A percentile compares a stretch with the other conserved stretches of the same genome.
phyloP scores from a whole-genome alignment of 2,329 filamentous ascomycete species.

The Magnaporthiopsis poae region DNA sequence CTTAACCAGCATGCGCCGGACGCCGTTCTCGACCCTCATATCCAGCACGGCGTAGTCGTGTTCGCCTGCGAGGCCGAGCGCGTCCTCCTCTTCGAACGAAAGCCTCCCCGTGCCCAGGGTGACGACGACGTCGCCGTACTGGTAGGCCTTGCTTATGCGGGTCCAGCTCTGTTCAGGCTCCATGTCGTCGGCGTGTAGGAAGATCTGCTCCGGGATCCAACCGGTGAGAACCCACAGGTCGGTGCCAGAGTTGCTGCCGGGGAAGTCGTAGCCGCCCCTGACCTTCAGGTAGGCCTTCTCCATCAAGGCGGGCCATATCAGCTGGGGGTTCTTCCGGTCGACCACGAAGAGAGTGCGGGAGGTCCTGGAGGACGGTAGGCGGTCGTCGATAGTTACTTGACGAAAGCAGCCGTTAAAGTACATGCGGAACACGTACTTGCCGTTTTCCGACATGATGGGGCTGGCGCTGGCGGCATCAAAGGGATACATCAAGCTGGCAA shows the following conservation, averaged over 20 bases:
- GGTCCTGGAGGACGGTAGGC: slow-evolving; percentile 67
- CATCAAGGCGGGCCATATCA: slow-evolving; percentile 83
- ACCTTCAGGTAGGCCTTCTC: slow-evolving; percentile 97
- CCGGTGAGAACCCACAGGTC: slow-evolving; percentile 87
- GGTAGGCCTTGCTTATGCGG: slow-evolving; percentile 64
- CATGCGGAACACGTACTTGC: slow-evolving; percentile 84
- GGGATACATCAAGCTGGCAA: slow-evolving; percentile 63
- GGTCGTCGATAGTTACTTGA: slow-evolving; percentile 79
- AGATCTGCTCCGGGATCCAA: slow-evolving; percentile 94
- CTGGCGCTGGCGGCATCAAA: slow-evolving; percentile 49
- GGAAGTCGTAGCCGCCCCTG: slow-evolving; percentile 91
- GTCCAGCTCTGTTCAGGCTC: slow-evolving; percentile 69
- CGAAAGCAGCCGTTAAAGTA: slow-evolving; percentile 93
- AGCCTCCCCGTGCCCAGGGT: slow-evolving; percentile 85
- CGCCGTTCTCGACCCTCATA: slow-evolving; percentile 52
- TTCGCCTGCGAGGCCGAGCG: slow-evolving; percentile 73
- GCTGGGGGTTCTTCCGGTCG: slow-evolving; percentile 68
- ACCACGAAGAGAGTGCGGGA: slow-evolving; percentile 74
- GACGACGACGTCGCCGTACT: slow-evolving; percentile 70
- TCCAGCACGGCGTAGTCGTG: slow-evolving; percentile 91
- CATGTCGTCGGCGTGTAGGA: slow-evolving; percentile 74
- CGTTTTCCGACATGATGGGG: slow-evolving; percentile 61
- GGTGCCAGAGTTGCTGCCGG: slow-evolving; percentile 91
- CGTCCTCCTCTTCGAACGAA: slow-evolving; percentile 63
- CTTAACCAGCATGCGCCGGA: slow-evolving; percentile 70